Conservation (phyloP, 2,329 filamentous ascomycete genomes). For the Aspergillus aculeatus region DNA sequence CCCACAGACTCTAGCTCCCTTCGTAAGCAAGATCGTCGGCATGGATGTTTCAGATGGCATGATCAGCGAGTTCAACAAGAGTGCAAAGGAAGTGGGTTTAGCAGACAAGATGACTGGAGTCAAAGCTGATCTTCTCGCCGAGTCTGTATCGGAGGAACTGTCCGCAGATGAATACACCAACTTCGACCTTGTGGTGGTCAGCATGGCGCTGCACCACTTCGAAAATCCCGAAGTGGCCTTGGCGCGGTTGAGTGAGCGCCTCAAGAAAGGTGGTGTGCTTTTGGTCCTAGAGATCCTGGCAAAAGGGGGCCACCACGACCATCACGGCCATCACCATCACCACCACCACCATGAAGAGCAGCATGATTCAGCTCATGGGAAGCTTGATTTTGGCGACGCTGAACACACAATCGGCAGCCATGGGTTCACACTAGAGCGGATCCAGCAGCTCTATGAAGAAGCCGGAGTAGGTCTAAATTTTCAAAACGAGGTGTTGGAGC, state of each 20-base stretch:
- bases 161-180: constrained; percentile 61
- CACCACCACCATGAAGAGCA: constrained; percentile 25
- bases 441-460: constrained; percentile 61
- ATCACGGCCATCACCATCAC: constrained; percentile 14
- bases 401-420: constrained; percentile 60
- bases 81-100: constrained; percentile 54
- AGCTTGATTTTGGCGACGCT: constrained; percentile 34
- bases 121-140: constrained; percentile 58
- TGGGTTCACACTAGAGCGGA: constrained; percentile 62
- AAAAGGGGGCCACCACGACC: constrained; percentile 39
- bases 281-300: constrained; percentile 68
- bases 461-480: constrained; percentile 62
- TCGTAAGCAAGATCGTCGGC: constrained; percentile 62
- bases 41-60: constrained; percentile 71
- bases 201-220: constrained; percentile 67
- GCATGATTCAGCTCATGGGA: constrained; percentile 14
- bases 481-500: constrained; percentile 54
- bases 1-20: constrained; percentile 56
- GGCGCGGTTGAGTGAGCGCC: constrained; percentile 57
- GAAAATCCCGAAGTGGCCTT: constrained; percentile 62
- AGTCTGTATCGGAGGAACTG: constrained; percentile 55
- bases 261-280: constrained; percentile 65
- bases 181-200: constrained; percentile 67
- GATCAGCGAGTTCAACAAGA: constrained; percentile 65
- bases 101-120: constrained; percentile 56